Evolutionary conservation across 2,329 filamentous ascomycete genomes (phyloP).

Genomic region (Ophiostoma pallidulum): DNA sequence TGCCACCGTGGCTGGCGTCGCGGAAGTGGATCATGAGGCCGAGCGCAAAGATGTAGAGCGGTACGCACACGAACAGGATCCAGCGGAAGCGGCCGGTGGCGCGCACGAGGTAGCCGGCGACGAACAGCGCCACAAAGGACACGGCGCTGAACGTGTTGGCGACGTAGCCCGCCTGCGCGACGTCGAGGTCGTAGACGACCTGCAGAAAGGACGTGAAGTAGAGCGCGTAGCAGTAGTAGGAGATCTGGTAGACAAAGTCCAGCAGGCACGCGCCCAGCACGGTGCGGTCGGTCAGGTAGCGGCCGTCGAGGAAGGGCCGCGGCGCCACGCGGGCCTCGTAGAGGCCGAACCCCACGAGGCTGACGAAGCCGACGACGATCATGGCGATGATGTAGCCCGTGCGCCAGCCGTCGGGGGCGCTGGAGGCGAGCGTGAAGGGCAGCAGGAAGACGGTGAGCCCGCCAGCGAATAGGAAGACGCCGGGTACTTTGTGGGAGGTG

Average conservation of each 20-base stretch:
- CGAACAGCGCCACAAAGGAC: conserved; percentile 32
- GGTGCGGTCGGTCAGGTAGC: conserved; percentile 40
- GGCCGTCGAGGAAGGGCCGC: conserved; percentile 34
- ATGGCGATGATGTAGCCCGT: conserved; percentile 48
- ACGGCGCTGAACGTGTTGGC: conserved; percentile 14
- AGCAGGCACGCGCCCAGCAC: conserved; percentile 43
- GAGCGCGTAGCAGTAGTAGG: conserved; percentile 18
- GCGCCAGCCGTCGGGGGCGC: conserved; percentile 40
- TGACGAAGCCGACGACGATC: conserved; percentile 49
- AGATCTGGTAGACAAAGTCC: conserved; percentile 21
- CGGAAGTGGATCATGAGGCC: conserved; percentile 49
- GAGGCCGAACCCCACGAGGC: conserved; percentile 38
- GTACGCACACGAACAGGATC: conserved; percentile 35
- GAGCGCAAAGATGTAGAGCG: conserved; percentile 44
- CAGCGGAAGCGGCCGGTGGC: conserved; percentile 41
- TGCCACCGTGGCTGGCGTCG: conserved; percentile 35
- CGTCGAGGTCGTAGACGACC: conserved; percentile 40
- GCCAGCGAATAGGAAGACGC: conserved; percentile 46
- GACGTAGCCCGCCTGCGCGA: conserved; percentile 46
- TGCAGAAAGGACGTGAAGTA: conserved; percentile 49
- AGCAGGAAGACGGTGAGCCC: conserved; percentile 54
- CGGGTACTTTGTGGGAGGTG: conserved; percentile 29
- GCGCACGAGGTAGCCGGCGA: conserved; percentile 38
- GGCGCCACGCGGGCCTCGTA: conserved; percentile 49
- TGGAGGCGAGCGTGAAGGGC: conserved; percentile 50